A percentile compares a stretch with the other conserved stretches of the same genome.
Conservation (phyloP, 352 stramenopile species). For the Albugo candida region DNA sequence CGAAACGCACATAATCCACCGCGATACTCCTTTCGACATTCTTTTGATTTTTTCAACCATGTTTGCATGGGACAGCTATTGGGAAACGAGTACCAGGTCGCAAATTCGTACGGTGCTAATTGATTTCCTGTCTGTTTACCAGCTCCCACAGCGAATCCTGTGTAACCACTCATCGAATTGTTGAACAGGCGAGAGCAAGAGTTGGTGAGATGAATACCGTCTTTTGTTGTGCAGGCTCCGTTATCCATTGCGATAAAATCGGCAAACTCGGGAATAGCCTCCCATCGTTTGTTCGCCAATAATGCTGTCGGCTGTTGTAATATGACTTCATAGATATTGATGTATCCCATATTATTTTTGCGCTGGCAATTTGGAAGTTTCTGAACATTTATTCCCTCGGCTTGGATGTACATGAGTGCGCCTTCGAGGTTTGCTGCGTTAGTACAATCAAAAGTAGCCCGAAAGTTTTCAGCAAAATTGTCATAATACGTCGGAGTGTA, state of each 20-base stretch:
- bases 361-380: slow-evolving; percentile 20
- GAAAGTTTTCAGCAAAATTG: slow-evolving; percentile 18
- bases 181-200: slow-evolving; percentile 13
- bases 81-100: slow-evolving; percentile 46
- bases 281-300: slow-evolving; percentile 6
- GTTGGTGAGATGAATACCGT: slow-evolving; percentile 6
- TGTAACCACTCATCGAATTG: slow-evolving; percentile 1
- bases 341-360: slow-evolving; percentile 50
- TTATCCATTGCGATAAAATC: slow-evolving; percentile 41
- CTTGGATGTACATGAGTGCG: slow-evolving; percentile 62
- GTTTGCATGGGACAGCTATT: slow-evolving; percentile 23
- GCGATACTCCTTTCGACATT: slow-evolving; percentile 5
- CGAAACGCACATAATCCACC: slow-evolving; percentile 12
- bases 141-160: slow-evolving; percentile 25
- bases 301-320: slow-evolving; percentile 26
- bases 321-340: slow-evolving; percentile 51
- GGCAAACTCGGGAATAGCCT: slow-evolving; percentile 22
- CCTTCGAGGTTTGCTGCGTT: slow-evolving; percentile 62
- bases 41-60: slow-evolving; percentile 19
- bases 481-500: slow-evolving; percentile 27
- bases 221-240: slow-evolving; percentile 18
- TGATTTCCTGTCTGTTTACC: slow-evolving; percentile 14
- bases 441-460: slow-evolving; percentile 33
- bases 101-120: slow-evolving; percentile 31
- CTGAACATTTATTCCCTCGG: slow-evolving; percentile 37